Base-by-base conservation (phyloP, 2,329 filamentous ascomycete genomes). In the Emmonsiellopsis sp. region DNA sequence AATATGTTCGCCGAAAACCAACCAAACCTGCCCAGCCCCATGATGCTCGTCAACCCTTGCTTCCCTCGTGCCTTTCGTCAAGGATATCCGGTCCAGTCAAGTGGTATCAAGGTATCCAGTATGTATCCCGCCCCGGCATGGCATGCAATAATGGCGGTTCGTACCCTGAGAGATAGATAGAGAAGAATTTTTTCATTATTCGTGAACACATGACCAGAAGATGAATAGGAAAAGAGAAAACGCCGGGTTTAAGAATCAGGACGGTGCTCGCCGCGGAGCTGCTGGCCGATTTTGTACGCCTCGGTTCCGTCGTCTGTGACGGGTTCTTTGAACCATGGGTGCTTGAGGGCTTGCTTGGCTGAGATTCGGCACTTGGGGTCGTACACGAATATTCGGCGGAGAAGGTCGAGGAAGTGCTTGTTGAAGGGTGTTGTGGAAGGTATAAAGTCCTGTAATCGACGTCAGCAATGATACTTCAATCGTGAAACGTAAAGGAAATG, bases 261-360 rank as follows among this genome's bases (percentile, higher is more conserved):
- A 26, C 20, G 20, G 20, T 26, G 20, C 20, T 56, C 44, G 31
- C 37, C 35, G 5, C 67, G 67, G 53, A 70, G 55, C 53, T 76
- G 70, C 53, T 76, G 64, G 46, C 77, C 71, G 57, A 85, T 83
- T 54, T 80, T 77, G 54, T 79, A 73, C 16, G 82, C 82, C 67
- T 85, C 82, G 6, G 82, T 85, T 54, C 82, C 82, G 63, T 85
- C 82, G 62, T 85, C 82, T 61, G 83, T 76, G 20, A 84, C 73
- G 10, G 75, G 73, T 65, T 85, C 82, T 58, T 77, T 80, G 69
- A 85, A 85, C 82, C 82, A 85, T 1, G 79, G 78, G 63, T 85
- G 82, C 64, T 83, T 80, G 57, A 85, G 70, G 13, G 82, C 82
- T 62, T 84, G 74, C 58, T 84, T 81, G 57, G 82, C 82, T 1